A percentile compares a stretch with the other conserved stretches of the same genome.
phyloP scores from a whole-genome alignment of 257 asterid species.

The Penstemon barbatus region DNA sequence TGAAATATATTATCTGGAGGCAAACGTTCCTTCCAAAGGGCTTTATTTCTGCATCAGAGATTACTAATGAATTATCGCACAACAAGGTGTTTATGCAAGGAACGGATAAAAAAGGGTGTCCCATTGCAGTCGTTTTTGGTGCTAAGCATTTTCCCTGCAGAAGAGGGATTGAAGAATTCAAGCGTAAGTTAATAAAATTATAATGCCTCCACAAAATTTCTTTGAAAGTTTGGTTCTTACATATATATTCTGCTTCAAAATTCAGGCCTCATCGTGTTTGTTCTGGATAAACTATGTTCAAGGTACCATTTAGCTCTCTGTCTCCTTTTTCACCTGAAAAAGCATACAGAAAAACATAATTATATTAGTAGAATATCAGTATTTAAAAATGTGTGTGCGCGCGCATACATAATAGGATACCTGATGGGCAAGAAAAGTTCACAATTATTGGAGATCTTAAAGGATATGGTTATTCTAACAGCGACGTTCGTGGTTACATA shows the following conservation, averaged over 20 bases:
- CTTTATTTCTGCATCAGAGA: conserved; percentile 43
- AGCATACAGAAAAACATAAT: no score
- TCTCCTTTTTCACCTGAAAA: no score
- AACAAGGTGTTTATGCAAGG: conserved; percentile 79
- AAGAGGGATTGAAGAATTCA: conserved; percentile 74
- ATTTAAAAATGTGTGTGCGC: no score
- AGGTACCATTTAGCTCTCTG: conserved; percentile 41
- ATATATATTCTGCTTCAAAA: not conserved
- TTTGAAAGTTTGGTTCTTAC: no score
- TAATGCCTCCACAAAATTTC: no score
- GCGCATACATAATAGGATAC: conserved; percentile 41
- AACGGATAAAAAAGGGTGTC: conserved; percentile 61
- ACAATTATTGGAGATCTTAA: conserved; percentile 68
- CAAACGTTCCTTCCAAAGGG: conserved; percentile 59
- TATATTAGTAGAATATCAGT: no score
- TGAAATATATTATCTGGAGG: conserved; percentile 61
- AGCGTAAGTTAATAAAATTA: conserved; percentile 41
- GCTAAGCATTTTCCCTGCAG: conserved; percentile 52
- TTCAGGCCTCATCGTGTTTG: conserved; percentile 72
- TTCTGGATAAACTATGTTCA: conserved; percentile 60
- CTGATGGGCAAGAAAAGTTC: conserved; percentile 65
- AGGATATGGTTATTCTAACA: conserved; percentile 71
- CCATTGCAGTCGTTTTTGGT: conserved; percentile 61
- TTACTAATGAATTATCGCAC: conserved; percentile 58
- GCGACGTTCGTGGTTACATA: conserved; percentile 62